phyloP scores from a whole-genome alignment of 345 rosid species.

The Passiflora organensis region DNA sequence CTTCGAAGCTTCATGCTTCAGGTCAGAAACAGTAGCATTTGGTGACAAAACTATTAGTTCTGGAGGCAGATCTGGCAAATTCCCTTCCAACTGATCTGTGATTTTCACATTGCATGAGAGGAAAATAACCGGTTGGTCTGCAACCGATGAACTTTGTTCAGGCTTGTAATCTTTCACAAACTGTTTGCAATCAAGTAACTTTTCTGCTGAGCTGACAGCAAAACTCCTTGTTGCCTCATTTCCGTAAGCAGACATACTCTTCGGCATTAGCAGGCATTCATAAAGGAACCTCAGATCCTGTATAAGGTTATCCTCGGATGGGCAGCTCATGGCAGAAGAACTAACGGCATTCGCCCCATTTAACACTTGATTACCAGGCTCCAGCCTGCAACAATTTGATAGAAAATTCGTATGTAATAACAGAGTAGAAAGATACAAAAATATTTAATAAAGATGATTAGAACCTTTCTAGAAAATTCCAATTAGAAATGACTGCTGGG shows the following conservation, averaged over 20 bases:
- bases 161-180: conserved; percentile 49
- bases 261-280: conserved; percentile 39
- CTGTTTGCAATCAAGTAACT: conserved; percentile 74
- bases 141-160: conserved; percentile 12
- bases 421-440: background rate
- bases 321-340: conserved; percentile 24
- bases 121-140: conserved; percentile 18
- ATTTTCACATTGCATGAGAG: conserved; percentile 45
- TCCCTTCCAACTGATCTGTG: conserved; percentile 29
- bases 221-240: conserved; percentile 23
- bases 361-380: conserved; percentile 30
- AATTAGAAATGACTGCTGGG: no score
- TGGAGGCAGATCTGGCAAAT: conserved; percentile 29
- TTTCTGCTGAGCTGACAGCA: conserved; percentile 36
- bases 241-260: conserved; percentile 27
- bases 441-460: background rate
- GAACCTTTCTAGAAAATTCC: background rate
- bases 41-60: conserved; percentile 37
- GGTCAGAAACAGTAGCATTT: conserved; percentile 49
- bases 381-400: conserved; percentile 38
- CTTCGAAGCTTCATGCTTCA: conserved; percentile 43
- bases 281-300: conserved; percentile 46
- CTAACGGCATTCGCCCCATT: background rate
- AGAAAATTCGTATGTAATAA: no score
- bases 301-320: conserved; percentile 41